Evolutionary conservation across 305 asterid genomes (phyloP).

Genomic region (Fraxinus ornus): DNA sequence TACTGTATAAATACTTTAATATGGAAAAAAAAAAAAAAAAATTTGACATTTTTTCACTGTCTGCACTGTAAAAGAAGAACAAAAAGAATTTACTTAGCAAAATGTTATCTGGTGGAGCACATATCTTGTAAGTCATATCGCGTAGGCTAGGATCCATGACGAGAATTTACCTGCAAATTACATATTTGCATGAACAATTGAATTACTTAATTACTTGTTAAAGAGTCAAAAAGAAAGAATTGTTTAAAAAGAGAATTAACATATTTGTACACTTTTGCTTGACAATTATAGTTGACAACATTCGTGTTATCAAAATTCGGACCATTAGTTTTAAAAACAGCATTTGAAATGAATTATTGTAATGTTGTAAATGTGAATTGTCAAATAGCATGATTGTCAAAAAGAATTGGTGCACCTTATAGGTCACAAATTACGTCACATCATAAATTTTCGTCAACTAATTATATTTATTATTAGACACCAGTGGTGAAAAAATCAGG

Average conservation of each 20-base stretch:
- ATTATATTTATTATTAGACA: no score
- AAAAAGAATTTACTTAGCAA: not conserved
- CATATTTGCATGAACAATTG: not conserved
- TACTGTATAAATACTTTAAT: no score
- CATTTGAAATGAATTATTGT: no score
- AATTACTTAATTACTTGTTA: not conserved
- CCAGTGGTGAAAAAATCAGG: not conserved
- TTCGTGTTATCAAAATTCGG: no score
- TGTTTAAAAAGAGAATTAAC: no score
- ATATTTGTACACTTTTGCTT: no score
- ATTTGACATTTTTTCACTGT: not conserved
- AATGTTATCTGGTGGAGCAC: not conserved
- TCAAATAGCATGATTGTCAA: no score
- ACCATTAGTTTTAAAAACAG: no score
- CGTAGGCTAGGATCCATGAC: not conserved
- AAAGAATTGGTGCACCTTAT: not conserved
- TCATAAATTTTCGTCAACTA: not conserved
- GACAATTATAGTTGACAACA: no score
- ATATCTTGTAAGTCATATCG: not conserved
- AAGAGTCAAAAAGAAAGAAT: not conserved
- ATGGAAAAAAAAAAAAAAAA: not conserved
- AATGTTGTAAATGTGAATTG: no score
- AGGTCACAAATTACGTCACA: not conserved
- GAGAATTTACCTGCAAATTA: not conserved
- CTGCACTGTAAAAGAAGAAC: not conserved